Base-by-base conservation (phyloP, 345 rosid genomes). In the Streptanthus diversifolius region DNA sequence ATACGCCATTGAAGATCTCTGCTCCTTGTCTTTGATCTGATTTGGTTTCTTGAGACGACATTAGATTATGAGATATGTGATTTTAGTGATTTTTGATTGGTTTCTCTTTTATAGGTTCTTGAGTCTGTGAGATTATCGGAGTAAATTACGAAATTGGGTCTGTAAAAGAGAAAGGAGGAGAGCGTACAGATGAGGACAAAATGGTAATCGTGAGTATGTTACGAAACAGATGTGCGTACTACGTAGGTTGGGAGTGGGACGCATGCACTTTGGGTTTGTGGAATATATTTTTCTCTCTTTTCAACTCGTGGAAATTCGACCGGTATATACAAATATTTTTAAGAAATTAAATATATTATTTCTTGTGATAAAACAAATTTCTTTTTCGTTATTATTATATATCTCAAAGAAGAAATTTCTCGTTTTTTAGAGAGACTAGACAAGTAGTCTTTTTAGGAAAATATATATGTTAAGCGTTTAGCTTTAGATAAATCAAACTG, bases 1-100 rank as follows among this genome's bases (percentile, higher is more conserved):
- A 49, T 5, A 49, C 81, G 0, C 87, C 92, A 27, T 66, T 40
- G 83, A 48, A 72, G 79, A 90, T 76, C 79, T 83, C 88, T 0
- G 91, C 87, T 11, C 73, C 77, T 48, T 82, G 87, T 48, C 75
- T 67, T 74, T 79, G 82, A 33, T 52, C 66, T 11, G 66, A 32
- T 48, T 75, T 77, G 13, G 68, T 62, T 22, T 48, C 54, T 29
- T 60, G 76, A 5, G 82, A 55, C 18, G 79, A 63, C 88, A 86
- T 41, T 52, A 0, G 48, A 3, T 63, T 32, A 73, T 55, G 29
- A 54, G 48, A 7, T 61, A 65, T 29, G 41, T 27, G 66, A 3
- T 3, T 30, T 43, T 18, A 0, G 29, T 14, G 37, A 1, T 1
- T 45, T 54, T 29, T 18, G 0, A 18, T 4, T 62, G 13, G 9